Evolutionary conservation across 2,329 filamentous ascomycete species (phyloP), one percentile per base, ranked within the genome.

Genomic region (Colletotrichum zoysiae): DNA sequence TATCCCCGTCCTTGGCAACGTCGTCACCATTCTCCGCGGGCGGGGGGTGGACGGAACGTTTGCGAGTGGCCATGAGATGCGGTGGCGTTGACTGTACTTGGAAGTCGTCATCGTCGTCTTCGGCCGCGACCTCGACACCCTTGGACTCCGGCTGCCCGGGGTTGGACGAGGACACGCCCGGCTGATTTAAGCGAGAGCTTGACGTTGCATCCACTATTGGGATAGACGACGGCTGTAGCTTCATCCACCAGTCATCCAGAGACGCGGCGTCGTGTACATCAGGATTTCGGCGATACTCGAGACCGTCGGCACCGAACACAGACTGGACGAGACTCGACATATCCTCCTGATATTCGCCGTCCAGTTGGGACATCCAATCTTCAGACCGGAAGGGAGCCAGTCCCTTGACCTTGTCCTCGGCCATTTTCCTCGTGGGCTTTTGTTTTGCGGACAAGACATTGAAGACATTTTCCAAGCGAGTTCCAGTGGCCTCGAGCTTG

Each of bases 381-480:
- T 71, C 71, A 65, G 81, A 78, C 30, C 82, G 76, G 73, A 90
- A 89, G 1, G 84, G 82, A 0, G 84, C 86, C 5, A 90, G 82
- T 0, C 87, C 88, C 46, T 83, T 86, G 11, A 90, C 81, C 48
- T 84, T 86, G 6, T 82, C 82, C 57, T 86, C 84, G 5, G 86
- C 86, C 5, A 77, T 77, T 5, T 80, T 76, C 64, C 87, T 82
- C 5, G 82, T 82, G 7, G 84, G 77, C 71, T 83, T 86, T 55
- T 84, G 84, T 73, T 85, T 87, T 3, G 65, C 71, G 3, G 85
- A 84, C 3, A 89, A 78, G 7, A 82, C 75, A 42, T 85, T 85
- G 77, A 90, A 90, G 12, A 89, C 81, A 72, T 87, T 82, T 70
- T 89, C 88, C 11, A 89, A 77, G 0, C 87, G 85, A 0, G 81